Evolutionary conservation across 495 filamentous ascomycete genomes (phyloP).

Genomic region (Daldinia bambusicola): DNA sequence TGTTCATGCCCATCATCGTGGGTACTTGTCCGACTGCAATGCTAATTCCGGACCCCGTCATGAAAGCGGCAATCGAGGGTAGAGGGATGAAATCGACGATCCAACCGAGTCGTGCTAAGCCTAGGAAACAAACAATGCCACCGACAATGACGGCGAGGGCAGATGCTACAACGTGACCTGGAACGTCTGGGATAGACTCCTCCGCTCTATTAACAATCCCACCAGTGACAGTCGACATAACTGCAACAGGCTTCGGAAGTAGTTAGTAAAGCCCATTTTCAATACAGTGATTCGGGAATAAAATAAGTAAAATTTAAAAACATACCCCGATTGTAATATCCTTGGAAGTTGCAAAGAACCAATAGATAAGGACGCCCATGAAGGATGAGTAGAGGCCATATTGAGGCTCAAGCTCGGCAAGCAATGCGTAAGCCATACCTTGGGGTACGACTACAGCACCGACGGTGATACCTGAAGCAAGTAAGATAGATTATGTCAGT

Average conservation of each 20-base stretch:
- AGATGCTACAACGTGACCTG: constrained; percentile 60
- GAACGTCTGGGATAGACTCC: constrained; percentile 37
- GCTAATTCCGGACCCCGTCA: constrained; percentile 64
- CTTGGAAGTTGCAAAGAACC: constrained; percentile 75
- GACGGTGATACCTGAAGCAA: constrained; percentile 51
- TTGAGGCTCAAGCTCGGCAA: constrained; percentile 66
- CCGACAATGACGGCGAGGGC: constrained; percentile 61
- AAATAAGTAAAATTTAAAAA: constrained; percentile 24
- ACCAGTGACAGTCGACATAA: constrained; percentile 91
- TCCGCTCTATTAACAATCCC: constrained; percentile 66
- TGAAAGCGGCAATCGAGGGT: constrained; percentile 63
- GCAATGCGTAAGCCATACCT: constrained; percentile 71
- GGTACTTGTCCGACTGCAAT: constrained; percentile 64
- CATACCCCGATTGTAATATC: constrained; percentile 75
- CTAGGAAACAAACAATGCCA: constrained; percentile 58
- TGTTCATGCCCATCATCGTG: constrained; percentile 59
- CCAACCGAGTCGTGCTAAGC: constrained; percentile 59
- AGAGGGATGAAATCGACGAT: constrained; percentile 65
- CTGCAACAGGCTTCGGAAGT: constrained; percentile 78
- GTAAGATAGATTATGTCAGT: constrained; percentile 42
- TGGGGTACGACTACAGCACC: constrained; percentile 67
- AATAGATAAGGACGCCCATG: constrained; percentile 73
- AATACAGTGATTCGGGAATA: not conserved
- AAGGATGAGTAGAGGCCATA: constrained; percentile 75
- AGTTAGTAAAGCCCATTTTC: constrained; percentile 12